Percentiles rank a stretch among this genome's conserved stretches.
These are phyloP conservation scores for Bodo saltans DNA, from an alignment of 78 protist species.

Conservation along the genomic window DNA sequence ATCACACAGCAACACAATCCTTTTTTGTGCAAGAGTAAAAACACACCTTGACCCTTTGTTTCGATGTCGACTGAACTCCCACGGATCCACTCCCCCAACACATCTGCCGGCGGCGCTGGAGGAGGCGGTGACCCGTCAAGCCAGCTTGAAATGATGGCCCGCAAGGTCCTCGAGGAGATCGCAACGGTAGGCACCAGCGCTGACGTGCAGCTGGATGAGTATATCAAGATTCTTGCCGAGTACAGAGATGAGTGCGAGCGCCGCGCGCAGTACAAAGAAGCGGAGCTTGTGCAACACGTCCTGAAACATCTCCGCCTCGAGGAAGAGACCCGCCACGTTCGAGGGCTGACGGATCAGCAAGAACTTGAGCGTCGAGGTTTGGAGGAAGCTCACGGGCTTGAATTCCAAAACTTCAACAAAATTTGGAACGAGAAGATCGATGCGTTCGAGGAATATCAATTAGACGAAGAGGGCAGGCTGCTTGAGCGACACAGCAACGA, in stretches of 20 bases:
- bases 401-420: constrained; percentile 37
- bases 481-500: constrained; percentile 36
- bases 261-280: constrained; percentile 35
- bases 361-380: constrained; percentile 34
- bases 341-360: constrained; percentile 29
- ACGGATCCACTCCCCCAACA: too few species aligned
- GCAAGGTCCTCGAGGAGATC: constrained; percentile 22
- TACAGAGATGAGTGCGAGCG: constrained; percentile 30
- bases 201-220: constrained; percentile 27
- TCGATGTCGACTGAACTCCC: too few species aligned
- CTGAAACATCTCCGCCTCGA: constrained; percentile 33
- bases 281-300: constrained; percentile 34
- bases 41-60: too few species aligned
- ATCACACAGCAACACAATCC: too few species aligned
- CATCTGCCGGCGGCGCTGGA: too few species aligned
- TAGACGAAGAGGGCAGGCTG: constrained; percentile 38
- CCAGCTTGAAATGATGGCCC: constrained; percentile 19
- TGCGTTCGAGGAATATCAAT: constrained; percentile 16
- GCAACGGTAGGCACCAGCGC: constrained; percentile 22
- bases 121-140: too few species aligned
- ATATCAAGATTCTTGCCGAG: constrained; percentile 30
- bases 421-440: constrained; percentile 41
- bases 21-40: too few species aligned
- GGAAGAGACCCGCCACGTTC: constrained; percentile 29
- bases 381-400: constrained; percentile 44